A percentile compares a stretch with the other conserved stretches of the same genome.
Conservation (phyloP, 306 rosid species). For the Prunus kanzakura region DNA sequence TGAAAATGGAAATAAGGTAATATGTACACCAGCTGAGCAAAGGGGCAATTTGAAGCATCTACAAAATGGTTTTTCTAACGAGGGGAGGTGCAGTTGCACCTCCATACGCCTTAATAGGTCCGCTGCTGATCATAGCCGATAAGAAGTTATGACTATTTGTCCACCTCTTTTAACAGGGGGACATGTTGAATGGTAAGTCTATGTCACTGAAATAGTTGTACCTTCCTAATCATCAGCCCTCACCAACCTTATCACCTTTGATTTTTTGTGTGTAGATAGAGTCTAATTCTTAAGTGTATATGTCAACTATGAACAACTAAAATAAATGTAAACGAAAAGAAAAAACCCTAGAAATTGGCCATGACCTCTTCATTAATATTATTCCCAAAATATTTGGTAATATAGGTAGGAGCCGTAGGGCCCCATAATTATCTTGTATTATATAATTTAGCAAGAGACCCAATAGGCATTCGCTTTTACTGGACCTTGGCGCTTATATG, state of each 20-base stretch:
- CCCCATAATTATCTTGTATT: background rate
- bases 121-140: background rate
- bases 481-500: background rate
- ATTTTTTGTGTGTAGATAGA: background rate
- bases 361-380: background rate
- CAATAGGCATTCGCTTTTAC: background rate
- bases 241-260: background rate
- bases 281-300: background rate
- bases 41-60: no score
- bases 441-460: background rate
- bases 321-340: background rate
- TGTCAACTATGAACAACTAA: background rate
- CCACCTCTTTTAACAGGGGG: background rate
- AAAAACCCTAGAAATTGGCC: background rate
- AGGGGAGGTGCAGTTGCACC: no score
- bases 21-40: no score
- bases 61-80: no score
- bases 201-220: constrained; percentile 1
- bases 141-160: background rate
- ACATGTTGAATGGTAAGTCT: constrained; percentile 1
- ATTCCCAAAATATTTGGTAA: background rate
- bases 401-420: background rate
- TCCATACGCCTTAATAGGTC: no score
- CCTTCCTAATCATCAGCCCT: background rate
- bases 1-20: no score